phyloP scores from a whole-genome alignment of 305 asterid species.

The Solanum aculeatissimum region DNA sequence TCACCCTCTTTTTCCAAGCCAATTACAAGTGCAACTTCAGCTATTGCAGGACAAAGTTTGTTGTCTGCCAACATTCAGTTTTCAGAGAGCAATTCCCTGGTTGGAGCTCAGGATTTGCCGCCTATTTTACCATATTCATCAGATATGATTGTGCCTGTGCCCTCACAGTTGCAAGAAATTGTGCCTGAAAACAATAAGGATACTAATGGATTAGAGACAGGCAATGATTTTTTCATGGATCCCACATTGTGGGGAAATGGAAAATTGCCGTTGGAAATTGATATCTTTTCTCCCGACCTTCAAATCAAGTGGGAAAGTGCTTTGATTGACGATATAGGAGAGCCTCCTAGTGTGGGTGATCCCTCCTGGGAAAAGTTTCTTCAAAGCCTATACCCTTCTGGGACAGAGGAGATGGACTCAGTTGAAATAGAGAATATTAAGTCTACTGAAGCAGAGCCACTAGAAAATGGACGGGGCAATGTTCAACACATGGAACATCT shows the following conservation, averaged over 20 bases:
- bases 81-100: constrained; percentile 11
- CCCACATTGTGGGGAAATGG: constrained; percentile 21
- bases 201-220: constrained; percentile 23
- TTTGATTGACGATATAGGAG: constrained; percentile 50
- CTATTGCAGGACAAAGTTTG: constrained; percentile 12
- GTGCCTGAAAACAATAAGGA: constrained; percentile 29
- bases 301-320: constrained; percentile 50
- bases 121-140: constrained; percentile 25
- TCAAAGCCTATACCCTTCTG: constrained; percentile 34
- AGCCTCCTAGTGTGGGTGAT: constrained; percentile 56
- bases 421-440: constrained; percentile 27
- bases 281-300: constrained; percentile 30
- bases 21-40: constrained; percentile 15
- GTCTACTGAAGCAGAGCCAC: constrained; percentile 23
- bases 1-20: constrained; percentile 21
- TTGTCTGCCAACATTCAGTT: constrained; percentile 12
- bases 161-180: constrained; percentile 27
- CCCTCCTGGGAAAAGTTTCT: constrained; percentile 83
- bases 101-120: constrained; percentile 26
- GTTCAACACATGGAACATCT: constrained; percentile 51
- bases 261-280: constrained; percentile 27
- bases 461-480: constrained; percentile 45
- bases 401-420: constrained; percentile 33
- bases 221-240: constrained; percentile 21
- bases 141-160: constrained; percentile 33